Evolutionary conservation across 495 filamentous ascomycete genomes (phyloP).

Genomic region (Clohesyomyces aquaticus): DNA sequence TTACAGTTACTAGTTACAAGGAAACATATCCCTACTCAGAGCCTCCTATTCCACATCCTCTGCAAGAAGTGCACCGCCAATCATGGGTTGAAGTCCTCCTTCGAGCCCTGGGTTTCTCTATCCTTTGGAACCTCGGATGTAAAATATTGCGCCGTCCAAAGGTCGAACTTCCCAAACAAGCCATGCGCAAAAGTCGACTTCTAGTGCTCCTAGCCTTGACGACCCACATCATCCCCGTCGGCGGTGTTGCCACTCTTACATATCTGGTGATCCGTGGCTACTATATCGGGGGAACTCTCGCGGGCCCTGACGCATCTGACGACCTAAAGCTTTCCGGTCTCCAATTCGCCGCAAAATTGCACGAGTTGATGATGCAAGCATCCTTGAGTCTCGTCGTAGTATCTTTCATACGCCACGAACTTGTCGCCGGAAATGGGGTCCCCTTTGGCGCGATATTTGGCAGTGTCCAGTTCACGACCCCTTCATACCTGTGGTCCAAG

Average conservation of each 20-base stretch:
- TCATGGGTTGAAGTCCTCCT: constrained; percentile 15
- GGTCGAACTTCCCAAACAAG: constrained; percentile 10
- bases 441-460: constrained; percentile 16
- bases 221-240: constrained; percentile 5
- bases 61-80: too few relatives aligned
- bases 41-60: too few relatives aligned
- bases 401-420: constrained; percentile 12
- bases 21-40: too few relatives aligned
- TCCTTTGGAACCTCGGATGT: constrained; percentile 3
- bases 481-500: constrained; percentile 11
- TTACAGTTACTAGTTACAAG: too few relatives aligned
- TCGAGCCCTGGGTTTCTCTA: background rate
- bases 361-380: constrained; percentile 17
- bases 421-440: constrained; percentile 2
- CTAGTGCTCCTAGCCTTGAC: background rate
- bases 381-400: constrained; percentile 15
- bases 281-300: constrained; percentile 5
- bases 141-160: constrained; percentile 4
- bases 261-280: constrained; percentile 11
- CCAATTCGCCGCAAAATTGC: constrained; percentile 16
- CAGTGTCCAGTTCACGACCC: constrained; percentile 9
- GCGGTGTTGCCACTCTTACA: background rate
- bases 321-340: constrained; percentile 13
- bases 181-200: constrained; percentile 1
- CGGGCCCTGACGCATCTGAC: background rate